phyloP scores from a whole-genome alignment of 495 filamentous ascomycete species.

The Daldinia childiae region DNA sequence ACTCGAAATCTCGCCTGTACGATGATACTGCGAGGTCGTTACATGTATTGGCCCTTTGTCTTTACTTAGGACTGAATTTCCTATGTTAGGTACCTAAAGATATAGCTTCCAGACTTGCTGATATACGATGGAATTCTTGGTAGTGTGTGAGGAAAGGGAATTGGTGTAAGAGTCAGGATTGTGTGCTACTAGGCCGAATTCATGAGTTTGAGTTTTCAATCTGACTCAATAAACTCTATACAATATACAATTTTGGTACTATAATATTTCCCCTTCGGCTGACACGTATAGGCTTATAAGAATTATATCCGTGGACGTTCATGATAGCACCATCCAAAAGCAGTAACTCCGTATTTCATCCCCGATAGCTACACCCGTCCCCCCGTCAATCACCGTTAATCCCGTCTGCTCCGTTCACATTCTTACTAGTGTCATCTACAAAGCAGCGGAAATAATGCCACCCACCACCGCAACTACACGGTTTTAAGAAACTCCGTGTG shows the following conservation, averaged over 20 bases:
- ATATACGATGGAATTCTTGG: background rate
- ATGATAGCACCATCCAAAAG: slow-evolving; percentile 5
- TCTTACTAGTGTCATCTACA: background rate
- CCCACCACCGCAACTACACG: background rate
- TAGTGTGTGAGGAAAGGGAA: background rate
- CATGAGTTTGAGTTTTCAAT: background rate
- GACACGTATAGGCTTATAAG: background rate
- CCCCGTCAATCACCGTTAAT: slow-evolving; percentile 21
- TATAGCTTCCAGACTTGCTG: background rate
- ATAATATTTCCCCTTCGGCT: background rate
- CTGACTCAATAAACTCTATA: background rate
- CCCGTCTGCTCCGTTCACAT: slow-evolving; percentile 1
- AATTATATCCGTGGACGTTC: background rate
- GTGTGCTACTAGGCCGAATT: background rate
- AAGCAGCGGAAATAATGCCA: background rate
- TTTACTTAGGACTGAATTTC: background rate
- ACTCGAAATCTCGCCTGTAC: background rate
- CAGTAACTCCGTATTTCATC: slow-evolving; percentile 23
- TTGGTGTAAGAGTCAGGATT: background rate
- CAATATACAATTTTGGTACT: background rate
- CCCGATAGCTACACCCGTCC: background rate
- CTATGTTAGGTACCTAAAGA: background rate
- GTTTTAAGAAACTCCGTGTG: background rate
- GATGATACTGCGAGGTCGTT: too few relatives aligned
- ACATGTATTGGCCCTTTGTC: background rate